Evolutionary conservation across 2,329 filamentous ascomycete species (phyloP).

Genomic region (Geosmithia putterillii): DNA sequence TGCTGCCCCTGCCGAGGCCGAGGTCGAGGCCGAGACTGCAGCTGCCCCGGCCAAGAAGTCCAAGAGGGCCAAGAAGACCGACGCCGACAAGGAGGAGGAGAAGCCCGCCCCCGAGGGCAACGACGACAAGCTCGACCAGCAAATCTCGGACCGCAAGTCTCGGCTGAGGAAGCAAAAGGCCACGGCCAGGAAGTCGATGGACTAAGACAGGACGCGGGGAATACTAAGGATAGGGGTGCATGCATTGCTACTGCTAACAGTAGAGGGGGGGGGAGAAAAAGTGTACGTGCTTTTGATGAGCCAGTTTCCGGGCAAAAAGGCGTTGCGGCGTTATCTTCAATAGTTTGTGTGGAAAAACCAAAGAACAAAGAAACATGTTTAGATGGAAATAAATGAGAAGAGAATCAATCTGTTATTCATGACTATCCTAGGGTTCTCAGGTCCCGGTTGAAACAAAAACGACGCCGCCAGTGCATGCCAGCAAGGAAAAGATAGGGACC

Average conservation of each 20-base stretch:
- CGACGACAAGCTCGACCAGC: slow-evolving; percentile 41
- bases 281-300: background rate
- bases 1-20: slow-evolving; percentile 23
- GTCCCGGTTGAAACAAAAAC: background rate
- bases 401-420: background rate
- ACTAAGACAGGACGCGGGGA: background rate
- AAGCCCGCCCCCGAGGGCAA: slow-evolving; percentile 28
- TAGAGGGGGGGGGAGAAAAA: background rate
- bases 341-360: background rate
- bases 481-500: background rate
- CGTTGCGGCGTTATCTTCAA: slow-evolving; percentile 1
- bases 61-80: slow-evolving; percentile 8
- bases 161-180: slow-evolving; percentile 48
- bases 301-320: background rate
- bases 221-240: too few relatives aligned
- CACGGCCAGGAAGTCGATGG: slow-evolving; percentile 33
- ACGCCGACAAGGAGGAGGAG: slow-evolving; percentile 13
- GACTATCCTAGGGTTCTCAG: background rate
- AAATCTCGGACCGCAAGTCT: slow-evolving; percentile 46
- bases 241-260: background rate
- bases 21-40: slow-evolving; percentile 12
- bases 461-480: background rate
- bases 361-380: background rate
- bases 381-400: background rate
- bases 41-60: slow-evolving; percentile 11